Percentiles rank a stretch among this genome's conserved stretches.
These are phyloP conservation scores for Globisporangium okanoganense DNA, from an alignment of 352 stramenopile species.

Conservation along the genomic window DNA sequence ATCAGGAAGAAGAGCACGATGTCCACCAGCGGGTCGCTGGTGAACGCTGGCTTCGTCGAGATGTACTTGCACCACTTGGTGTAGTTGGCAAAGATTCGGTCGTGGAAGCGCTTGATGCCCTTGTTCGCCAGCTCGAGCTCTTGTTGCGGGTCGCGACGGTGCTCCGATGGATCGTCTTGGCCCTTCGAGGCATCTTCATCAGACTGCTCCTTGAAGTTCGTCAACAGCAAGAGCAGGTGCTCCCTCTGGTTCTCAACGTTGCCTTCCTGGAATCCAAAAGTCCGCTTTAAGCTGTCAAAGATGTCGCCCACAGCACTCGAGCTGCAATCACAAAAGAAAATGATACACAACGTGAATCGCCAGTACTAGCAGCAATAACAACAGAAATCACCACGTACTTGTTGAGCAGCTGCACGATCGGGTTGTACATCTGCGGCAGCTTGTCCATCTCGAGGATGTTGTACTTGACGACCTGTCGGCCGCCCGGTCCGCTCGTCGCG, in stretches of 20 bases:
- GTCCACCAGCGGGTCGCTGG: conserved; percentile 73
- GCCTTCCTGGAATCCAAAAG: conserved; percentile 94
- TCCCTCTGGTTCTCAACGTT: conserved; percentile 80
- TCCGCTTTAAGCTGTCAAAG: conserved; percentile 92
- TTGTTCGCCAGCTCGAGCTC: conserved; percentile 73
- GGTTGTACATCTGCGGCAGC: conserved; percentile 66
- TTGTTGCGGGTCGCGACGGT: conserved; percentile 60
- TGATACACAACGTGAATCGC: conserved; percentile 6
- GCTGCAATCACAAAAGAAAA: conserved; percentile 12
- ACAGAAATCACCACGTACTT: conserved; percentile 26
- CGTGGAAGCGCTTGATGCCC: conserved; percentile 73
- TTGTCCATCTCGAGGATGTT: conserved; percentile 74
- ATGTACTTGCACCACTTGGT: conserved; percentile 89
- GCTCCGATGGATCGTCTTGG: conserved; percentile 28
- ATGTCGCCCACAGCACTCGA: conserved; percentile 62
- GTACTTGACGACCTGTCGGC: conserved; percentile 42
- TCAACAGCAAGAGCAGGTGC: conserved; percentile 75
- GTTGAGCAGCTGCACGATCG: conserved; percentile 44
- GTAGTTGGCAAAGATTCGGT: conserved; percentile 81
- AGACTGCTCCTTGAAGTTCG: conserved; percentile 78
- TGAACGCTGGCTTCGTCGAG: conserved; percentile 73
- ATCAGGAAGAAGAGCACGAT: conserved; percentile 82
- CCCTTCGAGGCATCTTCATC: conserved; percentile 37
- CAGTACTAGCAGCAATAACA: conserved; percentile 6
- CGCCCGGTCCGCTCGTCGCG: conserved; percentile 21